A percentile compares a stretch with the other conserved stretches of the same genome.
Conservation (phyloP, 1,284 basidiomycete genomes). For the Rugosomyces carneus region DNA sequence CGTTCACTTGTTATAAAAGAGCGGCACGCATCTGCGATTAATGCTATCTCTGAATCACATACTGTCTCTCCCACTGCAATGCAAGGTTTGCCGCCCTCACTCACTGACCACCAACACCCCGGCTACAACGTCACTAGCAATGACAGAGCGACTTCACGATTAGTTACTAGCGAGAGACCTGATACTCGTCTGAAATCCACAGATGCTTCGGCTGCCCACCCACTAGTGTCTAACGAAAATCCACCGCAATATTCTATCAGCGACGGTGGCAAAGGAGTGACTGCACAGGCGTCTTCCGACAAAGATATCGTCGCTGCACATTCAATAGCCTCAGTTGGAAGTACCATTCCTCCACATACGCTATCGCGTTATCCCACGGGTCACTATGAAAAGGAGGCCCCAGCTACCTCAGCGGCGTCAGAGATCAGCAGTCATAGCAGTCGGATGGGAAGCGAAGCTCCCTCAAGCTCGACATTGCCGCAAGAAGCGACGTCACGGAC, state of each 20-base stretch:
- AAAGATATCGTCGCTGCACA: neutral
- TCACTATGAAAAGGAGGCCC: too few relatives aligned
- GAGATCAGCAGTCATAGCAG: slow-evolving; percentile 11
- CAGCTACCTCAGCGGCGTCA: neutral
- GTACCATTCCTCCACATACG: too few relatives aligned
- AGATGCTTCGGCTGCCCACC: neutral
- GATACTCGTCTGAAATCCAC: neutral
- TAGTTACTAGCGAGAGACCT: neutral
- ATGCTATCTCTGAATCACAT: neutral
- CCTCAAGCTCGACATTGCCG: neutral
- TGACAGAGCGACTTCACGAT: slow-evolving; percentile 22
- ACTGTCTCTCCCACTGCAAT: neutral
- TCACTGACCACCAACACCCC: neutral
- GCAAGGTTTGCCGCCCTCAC: neutral
- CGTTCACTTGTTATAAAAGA: neutral
- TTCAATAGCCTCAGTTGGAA: too few relatives aligned
- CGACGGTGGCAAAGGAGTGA: neutral
- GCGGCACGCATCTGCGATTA: neutral
- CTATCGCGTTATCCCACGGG: too few relatives aligned
- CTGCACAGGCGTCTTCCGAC: neutral
- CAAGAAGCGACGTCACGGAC: neutral
- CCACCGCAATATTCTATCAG: neutral
- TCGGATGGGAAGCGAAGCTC: slow-evolving; percentile 9
- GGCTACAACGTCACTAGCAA: neutral
- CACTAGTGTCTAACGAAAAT: neutral